Conservation (phyloP, 176 grass and related monocot species). For the Aegilops sharonensis region DNA sequence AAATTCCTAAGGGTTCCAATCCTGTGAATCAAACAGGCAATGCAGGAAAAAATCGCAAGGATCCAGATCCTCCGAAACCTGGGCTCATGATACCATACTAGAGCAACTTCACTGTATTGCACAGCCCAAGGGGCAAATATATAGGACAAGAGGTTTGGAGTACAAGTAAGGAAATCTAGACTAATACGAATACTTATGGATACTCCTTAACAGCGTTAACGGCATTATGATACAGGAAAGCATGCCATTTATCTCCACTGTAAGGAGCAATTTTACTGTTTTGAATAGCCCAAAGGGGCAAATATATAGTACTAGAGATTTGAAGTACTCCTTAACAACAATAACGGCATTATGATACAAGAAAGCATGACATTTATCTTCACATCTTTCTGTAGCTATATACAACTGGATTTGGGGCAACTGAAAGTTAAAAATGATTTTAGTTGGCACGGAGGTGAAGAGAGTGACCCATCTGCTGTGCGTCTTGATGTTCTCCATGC, state of each 20-base stretch:
- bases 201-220: background rate
- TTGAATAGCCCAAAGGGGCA: no score
- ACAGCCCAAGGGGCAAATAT: no score
- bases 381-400: constrained; percentile 65
- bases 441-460: constrained; percentile 91
- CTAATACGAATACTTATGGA: no score
- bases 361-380: constrained; percentile 6
- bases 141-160: no score
- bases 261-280: no score
- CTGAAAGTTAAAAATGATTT: constrained; percentile 77
- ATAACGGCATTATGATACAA: constrained; percentile 5
- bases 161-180: no score
- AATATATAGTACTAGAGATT: background rate
- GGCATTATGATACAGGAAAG: constrained; percentile 1
- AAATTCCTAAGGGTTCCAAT: no score
- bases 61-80: no score
- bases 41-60: no score
- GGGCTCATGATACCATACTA: no score
- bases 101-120: no score
- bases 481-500: constrained; percentile 95
- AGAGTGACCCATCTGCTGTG: constrained; percentile 76
- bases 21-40: no score
- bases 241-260: background rate
- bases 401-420: constrained; percentile 96
- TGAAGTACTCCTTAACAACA: background rate